Percentiles rank a stretch among this genome's conserved stretches.
Evolutionary conservation across 371 early-diverging fungal genomes (phyloP).

Genomic region (Mucor lusitanicus): DNA sequence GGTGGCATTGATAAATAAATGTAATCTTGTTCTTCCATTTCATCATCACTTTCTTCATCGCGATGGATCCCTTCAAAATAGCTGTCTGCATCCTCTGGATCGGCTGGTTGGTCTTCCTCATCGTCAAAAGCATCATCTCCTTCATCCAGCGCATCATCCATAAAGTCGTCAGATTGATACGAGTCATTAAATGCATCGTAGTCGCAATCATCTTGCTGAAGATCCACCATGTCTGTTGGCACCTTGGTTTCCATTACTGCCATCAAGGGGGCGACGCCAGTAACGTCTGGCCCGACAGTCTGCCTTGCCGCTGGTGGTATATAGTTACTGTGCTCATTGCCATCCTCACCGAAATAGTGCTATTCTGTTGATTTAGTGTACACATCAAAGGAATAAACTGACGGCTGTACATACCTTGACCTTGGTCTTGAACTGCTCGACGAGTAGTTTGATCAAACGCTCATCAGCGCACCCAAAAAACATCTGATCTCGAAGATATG

Average conservation of each 20-base stretch:
- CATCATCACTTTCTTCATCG: neutral
- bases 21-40: neutral
- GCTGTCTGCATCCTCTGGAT: neutral
- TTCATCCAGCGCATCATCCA: neutral
- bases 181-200: neutral
- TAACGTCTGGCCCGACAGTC: neutral
- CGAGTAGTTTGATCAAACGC: neutral
- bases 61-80: neutral
- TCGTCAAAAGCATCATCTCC: neutral
- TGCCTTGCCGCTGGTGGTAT: neutral
- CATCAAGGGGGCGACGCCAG: neutral
- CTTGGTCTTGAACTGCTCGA: slow-evolving; percentile 1
- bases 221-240: neutral
- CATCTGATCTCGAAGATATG: neutral
- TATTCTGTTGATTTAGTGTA: neutral
- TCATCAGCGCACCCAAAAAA: neutral
- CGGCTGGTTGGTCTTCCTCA: neutral
- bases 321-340: neutral
- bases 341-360: slow-evolving; percentile 1
- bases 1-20: neutral
- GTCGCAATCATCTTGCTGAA: neutral
- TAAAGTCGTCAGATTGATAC: neutral
- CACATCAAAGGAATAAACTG: neutral
- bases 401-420: neutral
- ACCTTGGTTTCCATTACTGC: neutral